Base-by-base conservation (phyloP, 306 rosid genomes). In the Cyclanthera cordifolia region DNA sequence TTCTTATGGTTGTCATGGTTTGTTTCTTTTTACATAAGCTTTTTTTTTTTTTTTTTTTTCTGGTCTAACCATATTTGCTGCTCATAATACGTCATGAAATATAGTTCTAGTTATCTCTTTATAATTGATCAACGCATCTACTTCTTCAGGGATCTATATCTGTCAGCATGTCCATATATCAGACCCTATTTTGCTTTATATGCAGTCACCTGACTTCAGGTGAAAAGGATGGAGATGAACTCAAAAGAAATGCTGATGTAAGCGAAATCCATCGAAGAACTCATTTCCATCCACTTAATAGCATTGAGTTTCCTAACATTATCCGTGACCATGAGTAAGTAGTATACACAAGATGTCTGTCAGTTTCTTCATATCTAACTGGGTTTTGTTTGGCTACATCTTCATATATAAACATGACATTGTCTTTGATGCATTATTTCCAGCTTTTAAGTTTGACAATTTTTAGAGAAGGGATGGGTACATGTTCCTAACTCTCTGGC, bases 171-270 rank as follows among this genome's bases (percentile, higher is more conserved):
- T 88, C 97, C 41, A 68, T 91, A 73, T 83, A 91, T 75, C 97
- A 91, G 85, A 88, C 97, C 1, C 81, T 83, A 30, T 91, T 91
- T 72, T 91, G 97, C 82, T 91, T 91, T 68, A 79, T 91, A 81
- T 88, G 97, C 78, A 86, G 90, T 70, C 97, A 91, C 81, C 91
- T 91, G 76, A 88, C 94, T 5, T 64, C 97, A 24, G 97, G 97
- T 64, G 96, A 86, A 82, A 91, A 80, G 73, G 88, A 88, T 37
- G 90, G 51, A 51, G 96, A 91, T 78, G 90, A 85, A 73, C 71
- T 67, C 8, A 91, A 85, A 79, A 85, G 97, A 71, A 88, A 88
- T 70, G 87, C 90, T 23, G 97, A 86, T 52, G 96, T 91, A 51
- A 82, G 67, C 21, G 96, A 88, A 75, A 91, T 91, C 58, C 89